phyloP scores from a whole-genome alignment of 2,329 filamentous ascomycete genomes.

The Penicillium sp. region DNA sequence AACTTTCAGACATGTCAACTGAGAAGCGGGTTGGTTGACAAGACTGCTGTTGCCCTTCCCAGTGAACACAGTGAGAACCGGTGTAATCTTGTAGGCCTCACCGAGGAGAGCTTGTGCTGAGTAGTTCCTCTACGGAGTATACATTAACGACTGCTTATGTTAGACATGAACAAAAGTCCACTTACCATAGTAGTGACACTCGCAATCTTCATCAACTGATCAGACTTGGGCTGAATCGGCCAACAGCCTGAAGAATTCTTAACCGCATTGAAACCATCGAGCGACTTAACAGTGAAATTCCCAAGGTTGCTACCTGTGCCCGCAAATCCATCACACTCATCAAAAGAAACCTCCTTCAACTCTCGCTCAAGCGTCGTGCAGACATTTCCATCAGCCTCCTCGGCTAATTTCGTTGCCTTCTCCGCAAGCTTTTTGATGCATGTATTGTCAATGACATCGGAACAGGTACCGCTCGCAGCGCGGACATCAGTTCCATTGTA shows the following conservation, averaged over 20 bases:
- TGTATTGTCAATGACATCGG: neutral
- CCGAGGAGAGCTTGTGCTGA: neutral
- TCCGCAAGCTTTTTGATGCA: neutral
- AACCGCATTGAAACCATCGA: neutral
- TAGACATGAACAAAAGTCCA: neutral
- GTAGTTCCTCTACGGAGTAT: neutral
- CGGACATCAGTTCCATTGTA: neutral
- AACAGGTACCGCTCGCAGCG: neutral
- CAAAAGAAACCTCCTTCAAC: neutral
- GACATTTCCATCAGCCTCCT: neutral
- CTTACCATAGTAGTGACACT: neutral
- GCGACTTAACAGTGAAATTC: neutral
- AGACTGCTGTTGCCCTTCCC: neutral
- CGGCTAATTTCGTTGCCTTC: neutral
- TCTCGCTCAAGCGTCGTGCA: neutral
- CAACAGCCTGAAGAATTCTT: neutral
- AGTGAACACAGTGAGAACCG: neutral
- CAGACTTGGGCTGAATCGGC: neutral
- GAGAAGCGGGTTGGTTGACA: neutral
- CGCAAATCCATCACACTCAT: neutral
- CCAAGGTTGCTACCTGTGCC: neutral
- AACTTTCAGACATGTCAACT: neutral
- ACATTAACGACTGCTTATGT: neutral
- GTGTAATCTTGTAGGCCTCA: conserved; percentile 1
- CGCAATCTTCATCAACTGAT: neutral